A percentile compares a stretch with the other conserved stretches of the same genome.
Evolutionary conservation across 257 asterid species (phyloP).

Genomic region (Solanum okadae): DNA sequence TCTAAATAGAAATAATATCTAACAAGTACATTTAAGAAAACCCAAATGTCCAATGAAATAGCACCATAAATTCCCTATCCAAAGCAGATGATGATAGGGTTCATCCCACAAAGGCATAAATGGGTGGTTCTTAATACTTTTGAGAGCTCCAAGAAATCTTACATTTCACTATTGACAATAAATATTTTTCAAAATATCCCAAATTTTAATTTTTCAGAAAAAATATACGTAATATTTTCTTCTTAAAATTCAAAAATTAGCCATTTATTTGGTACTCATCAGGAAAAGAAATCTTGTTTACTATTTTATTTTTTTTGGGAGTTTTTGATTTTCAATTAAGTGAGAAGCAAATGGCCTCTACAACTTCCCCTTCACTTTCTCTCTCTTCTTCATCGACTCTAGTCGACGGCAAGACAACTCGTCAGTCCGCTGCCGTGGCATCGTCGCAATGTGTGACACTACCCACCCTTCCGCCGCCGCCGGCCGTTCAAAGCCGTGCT

Average conservation of each 20-base stretch:
- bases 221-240: neutral
- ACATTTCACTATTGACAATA: neutral
- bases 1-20: neutral
- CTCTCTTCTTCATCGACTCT: slow-evolving; percentile 40
- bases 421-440: slow-evolving; percentile 23
- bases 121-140: neutral
- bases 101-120: neutral
- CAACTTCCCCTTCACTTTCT: slow-evolving; percentile 47
- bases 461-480: slow-evolving; percentile 24
- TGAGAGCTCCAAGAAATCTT: neutral
- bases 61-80: slow-evolving; percentile 3
- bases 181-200: neutral
- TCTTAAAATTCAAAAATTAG: neutral
- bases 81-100: neutral
- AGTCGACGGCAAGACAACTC: slow-evolving; percentile 28
- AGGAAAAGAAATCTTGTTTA: neutral
- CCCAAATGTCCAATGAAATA: neutral
- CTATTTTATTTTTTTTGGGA: neutral
- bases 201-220: neutral
- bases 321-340: neutral
- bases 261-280: neutral
- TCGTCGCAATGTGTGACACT: slow-evolving; percentile 29
- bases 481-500: slow-evolving; percentile 22
- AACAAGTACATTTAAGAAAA: neutral
- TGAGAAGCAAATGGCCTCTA: slow-evolving; percentile 36